Evolutionary conservation across 2,329 filamentous ascomycete species (phyloP), one percentile per base, ranked within the genome.

Genomic region (Fonsecaea multimorphosa): DNA sequence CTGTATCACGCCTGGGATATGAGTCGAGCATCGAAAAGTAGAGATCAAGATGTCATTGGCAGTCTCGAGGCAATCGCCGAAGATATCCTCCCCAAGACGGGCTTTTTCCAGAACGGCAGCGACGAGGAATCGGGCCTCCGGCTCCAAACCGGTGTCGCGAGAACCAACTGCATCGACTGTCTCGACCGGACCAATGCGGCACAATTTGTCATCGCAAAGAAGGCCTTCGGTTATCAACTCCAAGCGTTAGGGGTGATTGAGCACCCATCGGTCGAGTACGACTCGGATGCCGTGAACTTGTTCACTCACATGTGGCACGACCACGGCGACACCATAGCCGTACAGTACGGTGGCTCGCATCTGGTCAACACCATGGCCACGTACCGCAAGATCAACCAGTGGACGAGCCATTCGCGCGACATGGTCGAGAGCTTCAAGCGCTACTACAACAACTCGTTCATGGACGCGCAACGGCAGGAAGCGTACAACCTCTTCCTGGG

Each of bases 371-470:
- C 95, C 0, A 98, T 99, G 93, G 93, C 96, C 71, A 99, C 95
- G 3, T 99, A 99, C 77, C 91, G 95, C 64, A 98, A 98, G 79
- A 96, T 97, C 76, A 98, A 98, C 72, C 94, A 98, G 76, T 99
- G 95, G 95, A 96, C 93, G 27, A 97, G 92, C 73, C 93, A 97
- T 77, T 97, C 94, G 1, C 87, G 95, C 71, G 95, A 99, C 77
- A 98, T 99, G 94, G 93, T 99, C 24, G 95, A 99, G 79, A 97
- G 92, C 76, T 97, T 99, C 82, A 99, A 98, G 78, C 87, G 95
- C 31, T 99, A 98, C 77, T 99, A 99, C 78, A 97, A 98, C 80
- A 99, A 99, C 75, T 96, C 94, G 0, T 99, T 99, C 76, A 85
- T 99, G 8, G 95, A 99, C 77, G 93, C 91, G n/a, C 95, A 99